Evolutionary conservation across 768 basidiomycete species (phyloP).

Genomic region (Phylloporus sp.): DNA sequence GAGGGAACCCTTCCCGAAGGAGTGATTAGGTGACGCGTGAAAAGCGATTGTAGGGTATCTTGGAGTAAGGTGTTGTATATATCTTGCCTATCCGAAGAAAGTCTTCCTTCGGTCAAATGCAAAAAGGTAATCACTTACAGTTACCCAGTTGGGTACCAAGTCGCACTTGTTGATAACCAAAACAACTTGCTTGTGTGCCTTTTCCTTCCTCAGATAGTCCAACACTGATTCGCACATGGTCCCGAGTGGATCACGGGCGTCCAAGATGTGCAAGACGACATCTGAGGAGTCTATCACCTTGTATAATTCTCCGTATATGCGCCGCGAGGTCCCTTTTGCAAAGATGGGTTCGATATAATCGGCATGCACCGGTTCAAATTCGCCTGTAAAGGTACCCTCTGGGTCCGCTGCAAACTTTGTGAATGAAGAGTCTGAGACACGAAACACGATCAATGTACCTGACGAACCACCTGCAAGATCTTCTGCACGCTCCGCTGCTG

Average conservation of each 20-base stretch:
- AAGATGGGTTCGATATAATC: constrained; percentile 89
- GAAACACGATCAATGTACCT: constrained; percentile 32
- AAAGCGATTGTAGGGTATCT: constrained; percentile 96
- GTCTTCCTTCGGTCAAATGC: neutral
- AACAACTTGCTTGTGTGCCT: constrained; percentile 95
- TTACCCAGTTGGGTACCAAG: constrained; percentile 97
- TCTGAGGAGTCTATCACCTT: constrained; percentile 99
- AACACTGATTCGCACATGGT: constrained; percentile 94
- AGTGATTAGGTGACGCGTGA: constrained; percentile 98
- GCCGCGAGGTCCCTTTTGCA: constrained; percentile 89
- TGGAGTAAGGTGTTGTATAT: constrained; percentile 92
- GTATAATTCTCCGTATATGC: constrained; percentile 97
- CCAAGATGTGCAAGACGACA: constrained; percentile 90
- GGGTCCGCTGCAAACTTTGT: constrained; percentile 10
- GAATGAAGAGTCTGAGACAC: neutral
- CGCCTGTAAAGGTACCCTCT: constrained; percentile 24
- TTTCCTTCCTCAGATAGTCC: constrained; percentile 92
- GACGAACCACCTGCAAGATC: constrained; percentile 39
- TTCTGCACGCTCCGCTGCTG: constrained; percentile 47
- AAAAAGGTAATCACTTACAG: constrained; percentile 51
- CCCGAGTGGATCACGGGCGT: constrained; percentile 93
- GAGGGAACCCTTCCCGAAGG: constrained; percentile 97
- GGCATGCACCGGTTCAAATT: constrained; percentile 59
- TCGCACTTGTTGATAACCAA: constrained; percentile 98
- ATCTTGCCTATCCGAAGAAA: constrained; percentile 64